phyloP scores from a whole-genome alignment of 202 grass and related monocot genomes.

The Elaeis oleifera region DNA sequence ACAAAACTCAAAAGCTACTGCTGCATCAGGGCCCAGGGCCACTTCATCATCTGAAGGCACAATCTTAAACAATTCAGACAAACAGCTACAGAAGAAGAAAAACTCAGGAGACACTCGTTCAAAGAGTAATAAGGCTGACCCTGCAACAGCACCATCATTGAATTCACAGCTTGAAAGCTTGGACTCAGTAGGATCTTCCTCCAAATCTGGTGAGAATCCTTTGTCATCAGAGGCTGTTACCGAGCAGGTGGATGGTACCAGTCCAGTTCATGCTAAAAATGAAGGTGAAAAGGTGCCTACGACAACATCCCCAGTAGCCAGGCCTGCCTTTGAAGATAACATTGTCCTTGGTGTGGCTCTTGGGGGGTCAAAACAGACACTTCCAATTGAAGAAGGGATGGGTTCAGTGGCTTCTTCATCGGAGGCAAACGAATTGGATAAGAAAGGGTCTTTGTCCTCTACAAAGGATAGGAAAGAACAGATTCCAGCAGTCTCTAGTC shows the following conservation, averaged over 20 bases:
- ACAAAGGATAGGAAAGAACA: constrained; percentile 50
- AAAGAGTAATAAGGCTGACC: constrained; percentile 40
- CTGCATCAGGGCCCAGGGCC: constrained; percentile 25
- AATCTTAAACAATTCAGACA: constrained; percentile 46
- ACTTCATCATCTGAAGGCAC: constrained; percentile 26
- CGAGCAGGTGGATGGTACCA: constrained; percentile 35
- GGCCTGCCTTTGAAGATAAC: constrained; percentile 78
- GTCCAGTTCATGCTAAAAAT: constrained; percentile 39
- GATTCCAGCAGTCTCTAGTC: constrained; percentile 21
- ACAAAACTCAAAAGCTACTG: constrained; percentile 40
- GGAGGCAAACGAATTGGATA: constrained; percentile 52
- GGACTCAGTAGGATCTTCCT: constrained; percentile 27
- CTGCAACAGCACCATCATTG: constrained; percentile 4
- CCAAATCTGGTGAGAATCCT: constrained; percentile 30
- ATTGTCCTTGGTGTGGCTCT: constrained; percentile 90
- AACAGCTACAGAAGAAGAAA: constrained; percentile 50
- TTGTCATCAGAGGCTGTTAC: constrained; percentile 25
- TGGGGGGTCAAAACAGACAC: constrained; percentile 79
- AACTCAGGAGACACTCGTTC: constrained; percentile 32
- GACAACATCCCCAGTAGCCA: constrained; percentile 19
- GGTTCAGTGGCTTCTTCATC: constrained; percentile 35
- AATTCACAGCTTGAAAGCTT: constrained; percentile 23
- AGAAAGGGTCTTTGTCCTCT: constrained; percentile 34
- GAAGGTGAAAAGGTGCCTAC: constrained; percentile 33
- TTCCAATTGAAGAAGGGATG: constrained; percentile 80